A percentile compares a stretch with the other conserved stretches of the same genome.
phyloP scores from a whole-genome alignment of 164 flowering plant genomes.

The Kingdonia uniflora region DNA sequence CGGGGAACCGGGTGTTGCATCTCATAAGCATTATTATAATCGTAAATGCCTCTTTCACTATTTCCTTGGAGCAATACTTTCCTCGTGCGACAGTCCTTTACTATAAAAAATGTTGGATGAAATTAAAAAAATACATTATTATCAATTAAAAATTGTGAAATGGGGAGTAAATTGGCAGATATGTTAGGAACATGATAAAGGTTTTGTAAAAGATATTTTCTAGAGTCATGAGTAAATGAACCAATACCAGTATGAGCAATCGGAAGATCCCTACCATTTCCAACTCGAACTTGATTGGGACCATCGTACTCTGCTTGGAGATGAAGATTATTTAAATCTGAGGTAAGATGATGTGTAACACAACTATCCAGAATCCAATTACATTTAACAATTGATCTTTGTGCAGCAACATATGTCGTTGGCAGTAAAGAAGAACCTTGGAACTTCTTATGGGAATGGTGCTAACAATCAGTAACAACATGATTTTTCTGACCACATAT shows the following conservation, averaged over 20 bases:
- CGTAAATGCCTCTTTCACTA: not conserved
- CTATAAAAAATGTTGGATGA: not conserved
- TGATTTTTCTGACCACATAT: not conserved
- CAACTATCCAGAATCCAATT: not conserved
- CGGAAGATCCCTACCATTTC: not conserved
- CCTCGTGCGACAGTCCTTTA: not conserved
- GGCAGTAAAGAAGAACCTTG: no score
- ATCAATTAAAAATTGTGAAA: not conserved
- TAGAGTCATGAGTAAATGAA: no score
- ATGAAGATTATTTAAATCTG: no score
- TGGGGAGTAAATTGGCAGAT: not conserved
- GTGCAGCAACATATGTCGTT: no score
- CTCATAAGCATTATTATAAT: not conserved
- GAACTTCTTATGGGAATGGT: no score
- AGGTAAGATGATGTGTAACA: not conserved
- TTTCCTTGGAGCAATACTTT: no score
- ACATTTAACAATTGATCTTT: not conserved
- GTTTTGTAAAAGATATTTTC: no score
- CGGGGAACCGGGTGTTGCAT: not conserved
- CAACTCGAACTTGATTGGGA: not conserved
- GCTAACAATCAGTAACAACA: not conserved
- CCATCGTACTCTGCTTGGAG: no score
- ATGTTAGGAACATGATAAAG: not conserved
- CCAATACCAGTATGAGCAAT: no score
- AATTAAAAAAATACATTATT: not conserved